Evolutionary conservation across 345 rosid genomes (phyloP), one percentile per base, ranked within the genome.

Genomic region (Angophora floribunda): DNA sequence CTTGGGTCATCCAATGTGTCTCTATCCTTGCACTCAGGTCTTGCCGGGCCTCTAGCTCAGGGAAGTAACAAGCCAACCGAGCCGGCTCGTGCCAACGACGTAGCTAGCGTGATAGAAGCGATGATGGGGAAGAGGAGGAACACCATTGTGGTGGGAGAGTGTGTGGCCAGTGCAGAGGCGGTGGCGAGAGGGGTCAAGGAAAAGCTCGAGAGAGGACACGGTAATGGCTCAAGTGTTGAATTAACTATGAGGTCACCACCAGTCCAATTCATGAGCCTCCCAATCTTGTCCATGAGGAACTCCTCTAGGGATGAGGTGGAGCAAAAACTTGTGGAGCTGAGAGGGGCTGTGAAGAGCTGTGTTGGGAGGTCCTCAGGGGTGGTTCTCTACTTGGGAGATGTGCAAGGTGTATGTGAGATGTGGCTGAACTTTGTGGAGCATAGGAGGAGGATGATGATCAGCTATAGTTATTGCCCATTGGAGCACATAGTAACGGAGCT

Each of bases 321-420:
- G 88, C 91, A 90, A 91, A 94, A 93, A 92, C 89, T 95, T 17
- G 80, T 87, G 85, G 95, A 95, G 90, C 91, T 95, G 30, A 93
- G 95, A 88, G 91, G 92, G 89, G 92, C 88, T 28, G 90, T 92
- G 70, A 94, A 91, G 90, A 92, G 92, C 88, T 91, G 88, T 65
- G 51, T 87, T 51, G 93, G 90, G 32, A 91, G 93, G 84, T 75
- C 84, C 84, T 3, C 49, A 57, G 96, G 96, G 78, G 89, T 92
- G 15, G 92, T 94, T 53, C 88, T 95, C 87, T 95, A 94, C 82
- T 86, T 95, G 86, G 97, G 96, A 90, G 97, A 95, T 90, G 91
- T 95, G 65, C 92, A 92, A 70, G 94, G 93, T 91, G 89, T 94
- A 53, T 89, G 94, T 21, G 96, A 95, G 75, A 91, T 91, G 89